Evolutionary conservation across 148 eudicot species (phyloP), one percentile per base, ranked within the genome.

Genomic region (Dysphania ambrosioides): DNA sequence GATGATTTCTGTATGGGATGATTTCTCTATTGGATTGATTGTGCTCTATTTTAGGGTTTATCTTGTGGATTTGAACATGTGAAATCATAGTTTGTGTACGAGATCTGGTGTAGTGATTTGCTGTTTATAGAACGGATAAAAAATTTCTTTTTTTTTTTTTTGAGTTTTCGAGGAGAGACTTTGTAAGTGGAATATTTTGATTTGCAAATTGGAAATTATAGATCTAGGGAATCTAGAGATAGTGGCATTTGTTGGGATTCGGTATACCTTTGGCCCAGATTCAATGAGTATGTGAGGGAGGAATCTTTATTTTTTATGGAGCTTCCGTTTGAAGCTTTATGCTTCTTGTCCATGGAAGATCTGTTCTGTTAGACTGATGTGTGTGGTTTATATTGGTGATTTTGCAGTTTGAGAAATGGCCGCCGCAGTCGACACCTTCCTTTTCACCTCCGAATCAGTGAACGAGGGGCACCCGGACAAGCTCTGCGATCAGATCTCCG

Each of bases 381-480:
- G 21, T 32, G 8, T 41, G 36, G 2, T 29, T 51, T 1, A 27
- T 51, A 72, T 24, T 29, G 8, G n/a, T n/a, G n/a, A n/a, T 6
- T 6, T 16, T 69, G 79, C 82, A 81, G 85, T 26, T 81, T 61
- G 35, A 73, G 34, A 76, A 66, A 80, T 80, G 83, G 76, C 81
- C 12, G 74, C 79, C 53, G 31, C 78, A 77, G 40, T 75, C 18
- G 81, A 84, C 78, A 81, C 87, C 47, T 84, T 84, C 74, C 72
- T 84, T 23, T 84, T 81, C 77, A 84, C 87, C 36, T 84, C 87
- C 23, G 87, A 84, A 66, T 84, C 87, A 1, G 87, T 84, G 63
- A 84, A 84, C 76, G 87, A 84, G 82, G 87, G 87, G 55, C 87
- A 84, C 76, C 87, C 87, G 0, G 87, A 84, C 83, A 84, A 84